Evolutionary conservation across 2,329 filamentous ascomycete genomes (phyloP), one percentile per base, ranked within the genome.

Genomic region (Trichocomaceae sp.): DNA sequence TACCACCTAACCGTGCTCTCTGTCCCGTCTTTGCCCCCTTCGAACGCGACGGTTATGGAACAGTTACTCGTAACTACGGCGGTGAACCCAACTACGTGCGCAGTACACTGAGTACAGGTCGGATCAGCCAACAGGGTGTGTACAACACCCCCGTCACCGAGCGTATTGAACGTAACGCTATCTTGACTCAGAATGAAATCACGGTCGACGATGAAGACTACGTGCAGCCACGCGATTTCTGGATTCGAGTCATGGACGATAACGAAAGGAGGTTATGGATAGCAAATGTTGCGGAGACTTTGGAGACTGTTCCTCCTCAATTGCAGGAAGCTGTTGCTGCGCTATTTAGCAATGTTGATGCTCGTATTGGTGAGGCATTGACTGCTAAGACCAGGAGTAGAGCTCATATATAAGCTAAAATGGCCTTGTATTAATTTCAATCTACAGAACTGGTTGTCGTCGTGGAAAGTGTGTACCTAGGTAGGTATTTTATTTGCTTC

Each of bases 171-270:
- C 19, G 42, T 35, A 17, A 46, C 29, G 42, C 50, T 33, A 53
- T 39, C 33, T 47, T 53, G 19, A 20, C 33, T 15, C 48, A 50
- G 31, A 50, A 50, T 50, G 41, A 53, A 17, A 47, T 33, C 29
- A 29, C 35, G 31, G 39, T 55, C 19, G 31, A 33, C 10, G 53
- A 55, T 15, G 47, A 33, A 6, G 53, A 50, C 17, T 55, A 44
- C n/a, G n/a, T 45, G 19, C 53, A 55, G 53, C 53, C 53, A 39
- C 47, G 53, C 12, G 39, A 55, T 13, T 55, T 50, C n/a, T 55
- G 53, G 53, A 46, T 31, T 5, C 37, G 47, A 22, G 84, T 48
- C 12, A 37, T 48, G 19, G 48, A 50, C n/a, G 35, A 50, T 0
- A 31, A 26, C 17, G 48, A 67, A 47, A 57, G 57, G 39, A 54